Evolutionary conservation across 441 rosid genomes (phyloP).

Genomic region (Erodium chrysanthum): DNA sequence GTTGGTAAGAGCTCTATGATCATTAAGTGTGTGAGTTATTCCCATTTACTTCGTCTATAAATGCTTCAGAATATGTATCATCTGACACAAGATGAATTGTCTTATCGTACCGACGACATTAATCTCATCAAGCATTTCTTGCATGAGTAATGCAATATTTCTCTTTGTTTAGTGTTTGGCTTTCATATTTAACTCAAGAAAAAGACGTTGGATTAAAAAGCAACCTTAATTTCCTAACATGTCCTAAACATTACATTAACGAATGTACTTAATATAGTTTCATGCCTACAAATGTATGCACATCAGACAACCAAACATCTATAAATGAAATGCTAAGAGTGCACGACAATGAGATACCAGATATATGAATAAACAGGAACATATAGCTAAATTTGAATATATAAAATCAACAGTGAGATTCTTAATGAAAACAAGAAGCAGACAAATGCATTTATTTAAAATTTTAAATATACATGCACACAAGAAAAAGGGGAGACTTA

Average conservation of each 20-base stretch:
- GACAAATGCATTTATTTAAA: not conserved
- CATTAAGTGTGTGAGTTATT: too few species aligned
- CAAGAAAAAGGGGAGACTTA: constrained; percentile 25
- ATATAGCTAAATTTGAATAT: not conserved
- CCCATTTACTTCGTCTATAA: too few species aligned
- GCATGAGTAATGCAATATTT: too few species aligned
- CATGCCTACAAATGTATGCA: too few species aligned
- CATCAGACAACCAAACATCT: too few species aligned
- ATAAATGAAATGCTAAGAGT: not conserved
- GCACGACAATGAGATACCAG: not conserved
- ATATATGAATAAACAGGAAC: not conserved
- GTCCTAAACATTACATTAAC: not conserved
- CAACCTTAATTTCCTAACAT: not conserved
- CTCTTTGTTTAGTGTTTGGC: not conserved
- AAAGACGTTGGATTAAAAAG: not conserved
- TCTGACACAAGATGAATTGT: too few species aligned
- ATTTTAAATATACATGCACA: not conserved
- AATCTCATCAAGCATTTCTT: too few species aligned
- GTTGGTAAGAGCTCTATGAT: too few species aligned
- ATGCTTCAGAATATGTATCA: too few species aligned
- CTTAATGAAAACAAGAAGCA: not conserved
- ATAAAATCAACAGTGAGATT: not conserved
- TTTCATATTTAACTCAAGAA: not conserved
- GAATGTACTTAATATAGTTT: too few species aligned
- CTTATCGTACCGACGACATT: too few species aligned